Conservation (phyloP, 768 basidiomycete genomes). For the Lentinula sp. region DNA sequence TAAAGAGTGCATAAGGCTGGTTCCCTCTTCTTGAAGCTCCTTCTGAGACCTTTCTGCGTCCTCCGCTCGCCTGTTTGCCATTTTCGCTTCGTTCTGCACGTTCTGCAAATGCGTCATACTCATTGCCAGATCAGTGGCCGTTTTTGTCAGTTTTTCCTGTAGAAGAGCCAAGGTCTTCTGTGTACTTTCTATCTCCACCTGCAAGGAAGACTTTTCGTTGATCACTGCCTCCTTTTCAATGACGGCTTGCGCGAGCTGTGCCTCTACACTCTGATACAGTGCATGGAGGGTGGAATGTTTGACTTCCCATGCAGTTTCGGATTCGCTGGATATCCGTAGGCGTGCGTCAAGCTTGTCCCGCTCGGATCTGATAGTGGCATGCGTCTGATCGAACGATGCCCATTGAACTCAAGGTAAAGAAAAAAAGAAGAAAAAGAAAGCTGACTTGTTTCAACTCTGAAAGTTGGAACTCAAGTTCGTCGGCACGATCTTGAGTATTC, state of each 20-base stretch:
- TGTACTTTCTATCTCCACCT: constrained; percentile 38
- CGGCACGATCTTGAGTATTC: constrained; percentile 76
- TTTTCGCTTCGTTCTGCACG: constrained; percentile 59
- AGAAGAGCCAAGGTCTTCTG: constrained; percentile 44
- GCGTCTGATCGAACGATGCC: constrained; percentile 32
- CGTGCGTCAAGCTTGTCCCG: constrained; percentile 49
- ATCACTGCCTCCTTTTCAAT: constrained; percentile 40
- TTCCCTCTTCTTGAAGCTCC: constrained; percentile 73
- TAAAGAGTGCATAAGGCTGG: constrained; percentile 70
- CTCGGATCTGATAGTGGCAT: constrained; percentile 54
- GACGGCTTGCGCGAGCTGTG: constrained; percentile 37
- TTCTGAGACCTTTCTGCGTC: constrained; percentile 69
- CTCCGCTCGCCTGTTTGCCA: constrained; percentile 61
- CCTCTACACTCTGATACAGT: constrained; percentile 29
- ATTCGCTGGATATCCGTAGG: constrained; percentile 31
- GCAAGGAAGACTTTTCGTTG: constrained; percentile 44
- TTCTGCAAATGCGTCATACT: constrained; percentile 53
- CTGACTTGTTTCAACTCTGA: constrained; percentile 73
- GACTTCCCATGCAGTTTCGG: constrained; percentile 40
- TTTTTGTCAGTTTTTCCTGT: constrained; percentile 53
- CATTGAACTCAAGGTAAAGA: neutral
- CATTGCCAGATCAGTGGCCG: constrained; percentile 46
- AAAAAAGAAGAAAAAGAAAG: neutral
- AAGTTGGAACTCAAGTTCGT: constrained; percentile 79
- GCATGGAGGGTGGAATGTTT: constrained; percentile 43